These are phyloP conservation scores for Schizopora paradoxa DNA, from an alignment of 1,284 basidiomycete genomes.

Conservation along the genomic window DNA sequence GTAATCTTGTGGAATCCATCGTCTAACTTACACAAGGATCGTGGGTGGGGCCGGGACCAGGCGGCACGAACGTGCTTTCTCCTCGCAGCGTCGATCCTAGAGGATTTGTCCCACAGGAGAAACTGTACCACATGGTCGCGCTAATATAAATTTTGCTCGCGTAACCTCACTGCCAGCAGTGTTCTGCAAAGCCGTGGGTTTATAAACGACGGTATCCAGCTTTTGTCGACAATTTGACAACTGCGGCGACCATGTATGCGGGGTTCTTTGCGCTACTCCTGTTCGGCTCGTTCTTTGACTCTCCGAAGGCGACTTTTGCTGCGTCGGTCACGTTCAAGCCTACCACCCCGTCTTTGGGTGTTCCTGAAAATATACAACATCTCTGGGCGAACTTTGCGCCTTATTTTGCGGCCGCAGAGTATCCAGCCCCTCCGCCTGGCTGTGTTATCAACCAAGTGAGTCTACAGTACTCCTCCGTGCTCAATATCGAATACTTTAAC, in stretches of 20 bases:
- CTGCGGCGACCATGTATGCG: background rate
- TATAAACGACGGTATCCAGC: no score
- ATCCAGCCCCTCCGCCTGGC: conserved; percentile 38
- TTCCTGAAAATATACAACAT: conserved; percentile 23
- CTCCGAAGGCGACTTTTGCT: background rate
- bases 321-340: conserved; percentile 4
- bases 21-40: no score
- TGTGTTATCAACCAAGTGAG: conserved; percentile 56
- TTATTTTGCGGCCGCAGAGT: conserved; percentile 46
- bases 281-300: background rate
- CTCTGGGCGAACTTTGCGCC: conserved; percentile 59
- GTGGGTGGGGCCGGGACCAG: no score
- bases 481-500: conserved; percentile 4
- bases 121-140: no score
- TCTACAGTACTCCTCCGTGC: conserved; percentile 3
- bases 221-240: no score
- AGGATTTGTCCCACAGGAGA: no score
- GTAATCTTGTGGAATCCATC: no score
- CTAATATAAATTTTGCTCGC: no score
- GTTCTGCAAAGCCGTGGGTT: no score
- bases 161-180: no score
- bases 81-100: no score
- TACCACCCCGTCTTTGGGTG: conserved; percentile 16
- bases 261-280: background rate
- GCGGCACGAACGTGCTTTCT: no score